Evolutionary conservation across 306 rosid genomes (phyloP).

Genomic region (Malus asiatica): DNA sequence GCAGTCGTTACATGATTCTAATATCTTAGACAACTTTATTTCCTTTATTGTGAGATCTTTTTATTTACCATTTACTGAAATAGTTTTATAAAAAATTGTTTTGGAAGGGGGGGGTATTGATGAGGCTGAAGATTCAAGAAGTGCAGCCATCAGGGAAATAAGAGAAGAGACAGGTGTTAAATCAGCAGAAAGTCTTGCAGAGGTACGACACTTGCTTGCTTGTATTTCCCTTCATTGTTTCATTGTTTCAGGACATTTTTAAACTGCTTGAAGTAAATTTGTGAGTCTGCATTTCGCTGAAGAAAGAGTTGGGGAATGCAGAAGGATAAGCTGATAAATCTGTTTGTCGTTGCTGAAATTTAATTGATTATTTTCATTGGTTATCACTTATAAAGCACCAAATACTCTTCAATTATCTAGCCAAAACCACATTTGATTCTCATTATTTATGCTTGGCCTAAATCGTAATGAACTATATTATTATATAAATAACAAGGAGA

Average conservation of each 20-base stretch:
- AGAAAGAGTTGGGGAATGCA: not conserved
- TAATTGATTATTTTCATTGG: not conserved
- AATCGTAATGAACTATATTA: not conserved
- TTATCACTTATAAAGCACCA: not conserved
- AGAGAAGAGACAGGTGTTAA: conserved; percentile 86
- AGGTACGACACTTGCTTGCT: conserved; percentile 32
- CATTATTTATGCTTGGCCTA: not conserved
- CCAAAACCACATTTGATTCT: not conserved
- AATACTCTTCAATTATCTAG: not conserved
- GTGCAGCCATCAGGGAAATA: conserved; percentile 70
- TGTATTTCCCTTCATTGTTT: not conserved
- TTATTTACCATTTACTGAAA: not conserved
- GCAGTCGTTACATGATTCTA: not conserved
- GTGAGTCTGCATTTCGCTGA: not conserved
- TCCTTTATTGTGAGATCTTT: not conserved
- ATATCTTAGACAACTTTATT: not conserved
- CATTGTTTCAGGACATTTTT: not conserved
- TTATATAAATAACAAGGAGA: not conserved
- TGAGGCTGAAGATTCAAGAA: conserved; percentile 79
- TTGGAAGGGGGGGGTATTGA: conserved; percentile 78
- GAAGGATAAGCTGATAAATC: not conserved
- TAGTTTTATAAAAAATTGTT: not conserved
- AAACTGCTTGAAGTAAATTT: not conserved
- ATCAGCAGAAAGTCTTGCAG: conserved; percentile 72
- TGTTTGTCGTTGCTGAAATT: not conserved